phyloP scores from a whole-genome alignment of 441 rosid genomes.

The Populus hybrid region DNA sequence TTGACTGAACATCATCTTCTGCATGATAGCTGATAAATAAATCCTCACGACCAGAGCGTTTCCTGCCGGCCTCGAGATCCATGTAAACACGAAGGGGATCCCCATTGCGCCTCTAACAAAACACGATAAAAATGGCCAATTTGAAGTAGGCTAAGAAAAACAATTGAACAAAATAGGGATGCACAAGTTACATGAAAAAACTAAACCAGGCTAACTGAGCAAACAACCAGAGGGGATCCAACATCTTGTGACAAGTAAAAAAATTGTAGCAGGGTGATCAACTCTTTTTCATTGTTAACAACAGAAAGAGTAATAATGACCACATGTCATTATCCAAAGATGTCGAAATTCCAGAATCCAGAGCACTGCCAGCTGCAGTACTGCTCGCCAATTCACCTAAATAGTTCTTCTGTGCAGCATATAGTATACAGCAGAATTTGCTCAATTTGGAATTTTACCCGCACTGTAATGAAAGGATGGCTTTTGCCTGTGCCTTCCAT shows the following conservation, averaged over 20 bases:
- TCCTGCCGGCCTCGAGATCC: slow-evolving; percentile 90
- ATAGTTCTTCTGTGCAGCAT: not conserved
- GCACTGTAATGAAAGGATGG: not conserved
- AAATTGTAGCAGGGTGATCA: not conserved
- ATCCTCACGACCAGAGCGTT: slow-evolving; percentile 69
- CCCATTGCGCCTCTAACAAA: slow-evolving; percentile 51
- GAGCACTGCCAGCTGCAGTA: not conserved
- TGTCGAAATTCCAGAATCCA: not conserved
- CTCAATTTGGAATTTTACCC: not conserved
- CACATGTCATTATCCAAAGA: not conserved
- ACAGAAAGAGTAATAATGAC: not conserved
- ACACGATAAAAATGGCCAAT: slow-evolving; percentile 10
- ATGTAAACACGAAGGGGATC: slow-evolving; percentile 86
- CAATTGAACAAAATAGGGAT: not conserved
- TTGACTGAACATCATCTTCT: slow-evolving; percentile 76
- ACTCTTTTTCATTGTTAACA: not conserved
- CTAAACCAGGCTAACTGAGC: not conserved
- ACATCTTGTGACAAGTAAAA: not conserved
- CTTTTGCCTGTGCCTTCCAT: not conserved
- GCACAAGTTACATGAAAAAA: not conserved
- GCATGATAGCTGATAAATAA: slow-evolving; percentile 83
- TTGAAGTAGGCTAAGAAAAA: not conserved
- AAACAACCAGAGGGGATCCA: not conserved
- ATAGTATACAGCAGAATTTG: not conserved
- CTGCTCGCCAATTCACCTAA: not conserved